Evolutionary conservation across 371 early-diverging fungal species (phyloP).

Genomic region (Mucor sp.): DNA sequence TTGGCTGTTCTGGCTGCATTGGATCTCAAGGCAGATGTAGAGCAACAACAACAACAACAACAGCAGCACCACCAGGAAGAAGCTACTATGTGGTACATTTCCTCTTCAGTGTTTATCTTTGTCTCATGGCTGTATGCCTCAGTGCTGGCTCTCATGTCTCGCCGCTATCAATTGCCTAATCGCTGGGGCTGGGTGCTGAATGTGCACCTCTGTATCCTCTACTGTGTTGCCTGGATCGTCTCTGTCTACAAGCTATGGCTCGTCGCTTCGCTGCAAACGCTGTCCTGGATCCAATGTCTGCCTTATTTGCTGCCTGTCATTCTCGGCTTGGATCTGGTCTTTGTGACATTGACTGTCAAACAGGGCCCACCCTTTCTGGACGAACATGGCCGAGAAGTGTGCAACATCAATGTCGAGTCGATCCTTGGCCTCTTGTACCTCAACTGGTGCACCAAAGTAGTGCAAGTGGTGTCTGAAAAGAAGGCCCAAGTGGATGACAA

Average conservation of each 20-base stretch:
- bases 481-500: conserved; percentile 1
- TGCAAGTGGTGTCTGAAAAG: background rate
- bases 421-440: conserved; percentile 20
- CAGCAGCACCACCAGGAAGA: background rate
- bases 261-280: background rate
- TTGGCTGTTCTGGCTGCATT: background rate
- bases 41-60: background rate
- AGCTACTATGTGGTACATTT: background rate
- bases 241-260: conserved; percentile 5
- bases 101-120: background rate
- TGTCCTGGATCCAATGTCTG: conserved; percentile 8
- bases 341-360: conserved; percentile 10
- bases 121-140: conserved; percentile 23
- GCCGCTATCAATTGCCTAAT: conserved; percentile 21
- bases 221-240: background rate
- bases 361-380: conserved; percentile 24
- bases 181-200: conserved; percentile 30
- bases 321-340: conserved; percentile 14
- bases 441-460: conserved; percentile 21
- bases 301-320: background rate
- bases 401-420: conserved; percentile 17
- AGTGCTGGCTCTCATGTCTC: conserved; percentile 12
- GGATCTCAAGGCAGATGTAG: conserved; percentile 7
- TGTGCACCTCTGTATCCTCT: conserved; percentile 23
- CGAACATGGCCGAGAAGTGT: conserved; percentile 16